These are phyloP conservation scores for Erodium moschatum DNA, from an alignment of 441 rosid genomes.

Conservation along the genomic window DNA sequence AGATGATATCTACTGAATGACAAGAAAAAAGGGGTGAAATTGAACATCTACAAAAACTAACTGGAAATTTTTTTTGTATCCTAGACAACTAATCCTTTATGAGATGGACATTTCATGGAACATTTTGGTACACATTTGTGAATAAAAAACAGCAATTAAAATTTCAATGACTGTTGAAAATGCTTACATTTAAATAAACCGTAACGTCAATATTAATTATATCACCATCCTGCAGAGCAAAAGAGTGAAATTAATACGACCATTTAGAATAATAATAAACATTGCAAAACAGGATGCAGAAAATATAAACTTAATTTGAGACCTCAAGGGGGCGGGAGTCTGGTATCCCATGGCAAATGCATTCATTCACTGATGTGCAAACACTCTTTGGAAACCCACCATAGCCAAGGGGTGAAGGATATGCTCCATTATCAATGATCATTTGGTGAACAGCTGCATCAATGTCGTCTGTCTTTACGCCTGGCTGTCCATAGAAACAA, in stretches of 20 bases:
- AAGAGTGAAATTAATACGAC: slow-evolving; percentile 5
- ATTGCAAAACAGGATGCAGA: slow-evolving; percentile 4
- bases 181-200: slow-evolving; percentile 65
- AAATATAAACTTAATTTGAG: slow-evolving; percentile 13
- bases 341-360: slow-evolving; percentile 95
- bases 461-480: slow-evolving; percentile 69
- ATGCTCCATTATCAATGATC: slow-evolving; percentile 88
- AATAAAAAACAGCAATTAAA: neutral
- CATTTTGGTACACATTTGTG: neutral
- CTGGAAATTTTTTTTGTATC: neutral
- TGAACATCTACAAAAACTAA: neutral
- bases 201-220: slow-evolving; percentile 86
- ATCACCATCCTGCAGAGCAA: slow-evolving; percentile 74
- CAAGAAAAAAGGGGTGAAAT: neutral
- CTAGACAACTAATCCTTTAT: neutral
- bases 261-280: slow-evolving; percentile 7
- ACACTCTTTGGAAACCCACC: slow-evolving; percentile 96
- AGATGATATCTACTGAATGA: neutral
- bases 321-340: slow-evolving; percentile 86
- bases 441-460: slow-evolving; percentile 83
- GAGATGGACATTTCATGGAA: too few species aligned
- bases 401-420: slow-evolving; percentile 97
- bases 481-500: slow-evolving; percentile 58
- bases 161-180: neutral
- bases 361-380: slow-evolving; percentile 89